phyloP scores from a whole-genome alignment of 139 green algal genomes.

The Closterium sp. region DNA sequence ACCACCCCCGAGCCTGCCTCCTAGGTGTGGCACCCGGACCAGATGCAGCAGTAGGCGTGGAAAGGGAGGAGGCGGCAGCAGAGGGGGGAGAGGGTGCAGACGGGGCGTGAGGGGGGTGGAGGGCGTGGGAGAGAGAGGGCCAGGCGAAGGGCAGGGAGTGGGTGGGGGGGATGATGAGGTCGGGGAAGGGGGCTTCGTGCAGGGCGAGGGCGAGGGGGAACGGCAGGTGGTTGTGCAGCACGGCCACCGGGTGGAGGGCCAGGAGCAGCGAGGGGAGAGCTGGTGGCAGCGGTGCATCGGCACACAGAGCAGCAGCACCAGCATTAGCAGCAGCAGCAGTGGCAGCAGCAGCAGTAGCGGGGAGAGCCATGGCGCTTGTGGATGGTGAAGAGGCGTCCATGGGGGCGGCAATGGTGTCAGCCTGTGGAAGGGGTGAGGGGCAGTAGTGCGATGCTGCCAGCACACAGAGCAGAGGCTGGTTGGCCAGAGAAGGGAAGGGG shows the following conservation, averaged over 20 bases:
- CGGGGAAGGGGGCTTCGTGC: not conserved
- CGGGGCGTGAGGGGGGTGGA: not conserved
- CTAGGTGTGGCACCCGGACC: not conserved
- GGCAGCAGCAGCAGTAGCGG: no score
- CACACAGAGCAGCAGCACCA: not conserved
- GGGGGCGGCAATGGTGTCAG: no score
- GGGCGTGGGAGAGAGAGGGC: not conserved
- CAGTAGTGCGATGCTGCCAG: not conserved
- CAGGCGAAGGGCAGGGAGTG: not conserved
- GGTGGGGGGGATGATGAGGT: not conserved
- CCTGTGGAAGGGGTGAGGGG: not conserved
- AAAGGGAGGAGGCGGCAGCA: not conserved
- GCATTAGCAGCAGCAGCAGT: no score
- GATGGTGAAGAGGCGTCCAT: no score
- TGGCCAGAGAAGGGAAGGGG: not conserved
- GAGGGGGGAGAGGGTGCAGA: not conserved
- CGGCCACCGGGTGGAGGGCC: slow-evolving; percentile 11
- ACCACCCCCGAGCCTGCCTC: not conserved
- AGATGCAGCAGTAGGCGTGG: not conserved
- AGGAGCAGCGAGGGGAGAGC: slow-evolving; percentile 13
- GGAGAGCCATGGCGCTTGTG: no score
- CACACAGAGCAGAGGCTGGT: not conserved
- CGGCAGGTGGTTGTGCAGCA: slow-evolving; percentile 41
- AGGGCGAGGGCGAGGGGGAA: not conserved
- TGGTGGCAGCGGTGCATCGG: not conserved